These are phyloP conservation scores for Thraustochytrium striatum DNA, from an alignment of 352 stramenopile species.

Conservation along the genomic window DNA sequence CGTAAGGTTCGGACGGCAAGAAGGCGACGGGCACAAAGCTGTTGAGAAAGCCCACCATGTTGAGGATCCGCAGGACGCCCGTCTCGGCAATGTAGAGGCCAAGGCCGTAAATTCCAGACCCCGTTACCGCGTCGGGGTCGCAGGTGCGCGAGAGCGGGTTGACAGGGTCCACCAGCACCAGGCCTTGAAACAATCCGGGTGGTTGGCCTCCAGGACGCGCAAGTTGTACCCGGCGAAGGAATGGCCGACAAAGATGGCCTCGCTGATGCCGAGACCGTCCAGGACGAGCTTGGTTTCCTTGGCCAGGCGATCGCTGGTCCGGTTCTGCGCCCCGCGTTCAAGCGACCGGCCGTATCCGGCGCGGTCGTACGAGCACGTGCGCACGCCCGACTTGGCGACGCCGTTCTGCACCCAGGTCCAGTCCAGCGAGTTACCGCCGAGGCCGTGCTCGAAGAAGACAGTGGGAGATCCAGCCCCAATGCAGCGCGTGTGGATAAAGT, in stretches of 20 bases:
- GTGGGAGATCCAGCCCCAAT: not conserved
- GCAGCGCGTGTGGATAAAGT: not conserved
- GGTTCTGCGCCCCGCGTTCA: not conserved
- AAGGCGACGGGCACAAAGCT: not conserved
- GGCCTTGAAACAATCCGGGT: too few species aligned
- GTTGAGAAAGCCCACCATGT: not conserved
- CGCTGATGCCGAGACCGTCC: not conserved
- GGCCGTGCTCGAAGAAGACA: constrained; percentile 7
- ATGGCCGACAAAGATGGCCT: constrained; percentile 10
- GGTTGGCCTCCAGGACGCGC: not conserved
- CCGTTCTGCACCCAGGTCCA: constrained; percentile 5
- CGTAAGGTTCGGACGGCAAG: not conserved
- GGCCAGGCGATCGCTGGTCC: not conserved
- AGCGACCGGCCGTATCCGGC: not conserved
- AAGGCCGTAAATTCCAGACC: not conserved
- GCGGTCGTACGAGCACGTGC: constrained; percentile 23
- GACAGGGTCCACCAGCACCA: constrained; percentile 2
- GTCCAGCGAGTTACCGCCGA: constrained; percentile 24
- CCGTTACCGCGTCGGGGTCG: not conserved
- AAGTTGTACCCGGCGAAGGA: constrained; percentile 15
- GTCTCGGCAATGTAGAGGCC: not conserved
- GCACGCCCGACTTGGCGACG: not conserved
- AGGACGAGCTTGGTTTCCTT: not conserved
- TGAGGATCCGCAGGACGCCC: not conserved
- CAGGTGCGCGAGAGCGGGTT: not conserved